Evolutionary conservation across 2,329 filamentous ascomycete species (phyloP), one percentile per base, ranked within the genome.

Genomic region (Ascochyta koolunga): DNA sequence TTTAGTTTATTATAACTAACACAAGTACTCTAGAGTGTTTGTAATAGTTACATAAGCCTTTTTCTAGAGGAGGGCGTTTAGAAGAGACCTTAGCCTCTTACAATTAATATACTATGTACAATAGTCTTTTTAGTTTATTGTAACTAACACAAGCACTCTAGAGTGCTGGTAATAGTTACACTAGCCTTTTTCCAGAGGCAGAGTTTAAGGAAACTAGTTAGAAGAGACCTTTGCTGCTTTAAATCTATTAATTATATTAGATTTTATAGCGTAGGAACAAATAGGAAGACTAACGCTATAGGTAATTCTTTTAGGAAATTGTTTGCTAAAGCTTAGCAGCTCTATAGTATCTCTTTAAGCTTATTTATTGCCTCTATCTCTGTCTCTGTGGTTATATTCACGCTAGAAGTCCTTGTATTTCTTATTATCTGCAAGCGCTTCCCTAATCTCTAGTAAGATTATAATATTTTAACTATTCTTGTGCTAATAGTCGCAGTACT

Each of bases 291-390:
- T 6, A 48, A 19, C 5, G 5, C 37, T 22, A 56, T 56, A 15
- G 49, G 53, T 24, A 5, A 54, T 38, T 33, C 49, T 21, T 57
- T 54, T 27, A 18, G 22, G 5, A 57, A 54, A 41, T 57, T 24
- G 11, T 57, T 56, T 39, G 13, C 54, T 1, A 57, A 41, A 57
- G 49, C 54, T 46, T 5, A 57, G 32, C 40, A 57, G 36, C 44
- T 57, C 36, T 8, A 38, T 39, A n/a, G 37, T 39, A 15, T 39
- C 19, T 39, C 37, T 39, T 54, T 58, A 15, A 44, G 41, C 25
- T 47, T 16, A 37, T 58, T 58, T 11, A 29, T 58, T 4, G 50
- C 54, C 19, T 54, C 50, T 1, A 4, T 58, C 24, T 58, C 45
- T 35, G 8, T 58, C 10, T 54, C 50, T 16, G 25, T 11, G 9